Percentiles rank a stretch among this genome's conserved stretches.
Evolutionary conservation across 1,139 yeast species (phyloP).

Genomic region (Kluyveromyces marxianus): DNA sequence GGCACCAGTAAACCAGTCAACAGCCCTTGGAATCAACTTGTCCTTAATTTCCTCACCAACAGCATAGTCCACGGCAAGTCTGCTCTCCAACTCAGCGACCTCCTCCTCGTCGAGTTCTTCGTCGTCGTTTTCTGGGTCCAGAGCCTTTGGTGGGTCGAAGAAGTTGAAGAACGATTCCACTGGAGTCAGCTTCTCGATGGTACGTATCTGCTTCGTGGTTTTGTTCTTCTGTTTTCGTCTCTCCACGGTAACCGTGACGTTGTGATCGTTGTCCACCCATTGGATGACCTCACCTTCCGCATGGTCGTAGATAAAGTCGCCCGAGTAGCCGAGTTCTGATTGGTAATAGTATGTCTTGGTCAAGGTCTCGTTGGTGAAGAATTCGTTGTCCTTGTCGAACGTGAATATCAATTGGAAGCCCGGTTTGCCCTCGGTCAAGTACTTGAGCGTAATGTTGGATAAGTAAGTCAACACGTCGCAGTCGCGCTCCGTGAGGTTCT

Average conservation of each 20-base stretch:
- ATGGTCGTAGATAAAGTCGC: constrained; percentile 94
- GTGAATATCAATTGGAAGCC: constrained; percentile 86
- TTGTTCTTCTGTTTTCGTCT: constrained; percentile 97
- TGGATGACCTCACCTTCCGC: constrained; percentile 86
- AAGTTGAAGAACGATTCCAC: constrained; percentile 91
- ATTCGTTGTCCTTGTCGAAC: constrained; percentile 63
- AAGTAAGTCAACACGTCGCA: constrained; percentile 70
- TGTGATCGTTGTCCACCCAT: constrained; percentile 75
- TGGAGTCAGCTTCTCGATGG: constrained; percentile 90
- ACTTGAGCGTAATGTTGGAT: constrained; percentile 69
- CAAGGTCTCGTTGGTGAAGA: constrained; percentile 62
- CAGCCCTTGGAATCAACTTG: constrained; percentile 88
- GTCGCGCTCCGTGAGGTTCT: constrained; percentile 85
- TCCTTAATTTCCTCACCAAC: constrained; percentile 96
- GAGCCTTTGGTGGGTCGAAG: constrained; percentile 87
- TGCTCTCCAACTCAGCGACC: constrained; percentile 70
- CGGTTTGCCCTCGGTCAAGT: constrained; percentile 61
- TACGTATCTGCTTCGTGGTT: constrained; percentile 93
- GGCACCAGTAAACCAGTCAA: constrained; percentile 97
- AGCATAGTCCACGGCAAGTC: constrained; percentile 88
- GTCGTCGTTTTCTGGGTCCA: constrained; percentile 42
- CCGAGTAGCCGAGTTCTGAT: constrained; percentile 88
- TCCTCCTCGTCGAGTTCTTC: constrained; percentile 50
- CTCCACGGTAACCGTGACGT: constrained; percentile 81
- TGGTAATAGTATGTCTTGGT: constrained; percentile 89